Conservation (phyloP, 1,284 basidiomycete genomes). For the Naganishia sp. region DNA sequence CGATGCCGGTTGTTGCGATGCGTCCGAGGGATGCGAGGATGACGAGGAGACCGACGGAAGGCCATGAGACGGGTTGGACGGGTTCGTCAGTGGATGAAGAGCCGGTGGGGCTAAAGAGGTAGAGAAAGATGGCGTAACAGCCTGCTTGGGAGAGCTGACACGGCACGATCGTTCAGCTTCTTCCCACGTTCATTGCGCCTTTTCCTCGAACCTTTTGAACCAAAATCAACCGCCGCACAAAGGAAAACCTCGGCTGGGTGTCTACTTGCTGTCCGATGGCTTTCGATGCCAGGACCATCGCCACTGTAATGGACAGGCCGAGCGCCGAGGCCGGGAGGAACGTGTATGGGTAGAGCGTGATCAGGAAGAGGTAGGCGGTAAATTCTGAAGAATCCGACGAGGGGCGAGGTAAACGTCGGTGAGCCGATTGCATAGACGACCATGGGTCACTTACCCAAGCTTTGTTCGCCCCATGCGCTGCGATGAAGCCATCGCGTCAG, state of each 20-base stretch:
- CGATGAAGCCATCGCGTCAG: no score
- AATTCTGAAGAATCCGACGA: slow-evolving; percentile 33
- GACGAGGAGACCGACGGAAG: slow-evolving; percentile 48
- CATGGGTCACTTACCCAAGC: slow-evolving; percentile 4
- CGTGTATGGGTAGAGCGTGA: slow-evolving; percentile 47
- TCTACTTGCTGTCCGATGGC: slow-evolving; percentile 55
- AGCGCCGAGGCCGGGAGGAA: slow-evolving; percentile 57
- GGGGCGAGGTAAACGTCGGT: not conserved
- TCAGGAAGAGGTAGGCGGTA: slow-evolving; percentile 47
- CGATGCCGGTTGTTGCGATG: slow-evolving; percentile 55
- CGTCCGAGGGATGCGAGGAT: slow-evolving; percentile 45
- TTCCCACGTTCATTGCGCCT: not conserved
- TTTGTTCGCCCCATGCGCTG: slow-evolving; percentile 30
- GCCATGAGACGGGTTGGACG: not conserved
- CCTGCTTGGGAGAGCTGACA: slow-evolving; percentile 41
- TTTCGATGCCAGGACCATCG: slow-evolving; percentile 50
- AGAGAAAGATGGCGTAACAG: slow-evolving; percentile 51
- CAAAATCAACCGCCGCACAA: slow-evolving; percentile 49
- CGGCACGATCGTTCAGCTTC: not conserved
- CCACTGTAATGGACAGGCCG: slow-evolving; percentile 54
- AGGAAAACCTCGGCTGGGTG: slow-evolving; percentile 43
- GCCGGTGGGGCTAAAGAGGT: slow-evolving; percentile 42
- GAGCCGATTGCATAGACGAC: not conserved
- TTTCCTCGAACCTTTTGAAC: slow-evolving; percentile 50
- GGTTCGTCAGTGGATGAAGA: not conserved